Evolutionary conservation across 768 basidiomycete genomes (phyloP), one percentile per base, ranked within the genome.

Genomic region (Amanita subjunquillea): DNA sequence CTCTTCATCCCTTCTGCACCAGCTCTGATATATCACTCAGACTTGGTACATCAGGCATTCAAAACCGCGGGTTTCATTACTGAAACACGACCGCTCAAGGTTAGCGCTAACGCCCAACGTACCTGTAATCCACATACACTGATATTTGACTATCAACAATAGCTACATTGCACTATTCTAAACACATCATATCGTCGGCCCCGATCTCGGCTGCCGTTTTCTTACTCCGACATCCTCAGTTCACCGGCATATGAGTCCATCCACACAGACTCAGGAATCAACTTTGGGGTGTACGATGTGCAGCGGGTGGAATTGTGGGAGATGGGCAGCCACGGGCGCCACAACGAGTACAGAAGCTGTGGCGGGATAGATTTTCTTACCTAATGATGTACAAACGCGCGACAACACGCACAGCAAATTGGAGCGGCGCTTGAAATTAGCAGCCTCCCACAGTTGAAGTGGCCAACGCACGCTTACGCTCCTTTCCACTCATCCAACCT

Each of bases 261-360:
- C 20, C 22, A 10, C 30, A 9, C 34, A 8, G 13, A 17, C 17
- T 10, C 32, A 12, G 32, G 32, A 1, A 32, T 32, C 3, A 20
- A 78, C 34, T 69, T 86, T 20, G 85, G 85, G 0, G 58, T 65
- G 1, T 85, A 78, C 70, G 47, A 59, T 1, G 74, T 85, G 6
- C 62, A 72, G 30, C 77, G 80, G 56, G 65, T 87, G 9, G 79
- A 87, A 61, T 68, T 87, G 30, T 87, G 84, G 68, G 69, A 73
- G 41, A 85, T 87, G 85, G 83, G 85, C 0, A 85, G 84, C 57
- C 73, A 73, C 57, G 83, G 79, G 0, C 70, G 69, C 0, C 72
- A 82, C 54, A 82, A 79, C 12, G 82, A 79, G 61, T 88, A 87
- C 58, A 71, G 80, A 15, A 76, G 72, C 55, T 73, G 67, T 52